Base-by-base conservation (phyloP, 768 basidiomycete species). In the Polyporus arcularius region DNA sequence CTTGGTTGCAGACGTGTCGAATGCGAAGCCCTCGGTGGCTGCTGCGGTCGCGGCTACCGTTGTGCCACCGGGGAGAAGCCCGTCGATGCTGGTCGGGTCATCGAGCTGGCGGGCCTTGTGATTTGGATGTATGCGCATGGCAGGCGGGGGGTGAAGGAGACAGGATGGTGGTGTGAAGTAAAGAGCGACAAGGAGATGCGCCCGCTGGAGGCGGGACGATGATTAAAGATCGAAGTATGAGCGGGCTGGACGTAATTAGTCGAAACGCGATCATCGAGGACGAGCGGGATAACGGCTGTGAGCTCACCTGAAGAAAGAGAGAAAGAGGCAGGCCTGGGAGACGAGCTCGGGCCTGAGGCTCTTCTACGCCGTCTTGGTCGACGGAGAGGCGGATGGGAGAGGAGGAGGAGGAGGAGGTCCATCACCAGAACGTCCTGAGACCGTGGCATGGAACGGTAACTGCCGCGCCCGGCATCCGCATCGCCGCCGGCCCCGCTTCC, bases 111-210 rank as follows among this genome's bases (percentile, higher is more conserved):
- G 62, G 15, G 28, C 47, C 42, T 55, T 53, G 50, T 56, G 62
- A 11, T 57, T 52, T 32, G 43, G 49, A 3, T 38, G 4, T 38
- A 66, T 66, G 41, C 50, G 65, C 65, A 66, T 66, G 54, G 45
- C n/a, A 7, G 38, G 35, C 2, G 31, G 57, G 58, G 58, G 42
- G 14, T 31, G 43, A 30, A 42, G 53, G 43, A 32, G 57, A 61
- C 54, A 41, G 59, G 50, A 46, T 55, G 61, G 58, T 40, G 53
- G 65, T 51, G 38, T 21, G 53, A 48, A 50, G 62, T 61, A 66
- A 66, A 32, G 65, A 66, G 54, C 65, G 65, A 63, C 65, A 47
- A 42, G 45, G 52, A 49, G 51, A 50, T 38, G 57, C 56, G 62
- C 62, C 57, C 53, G 54, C 53, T 42, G 31, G 53, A 47, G 54